Percentiles rank a stretch among this genome's conserved stretches.
Evolutionary conservation across 1,139 yeast species (phyloP).

Genomic region (Pichia sp.): DNA sequence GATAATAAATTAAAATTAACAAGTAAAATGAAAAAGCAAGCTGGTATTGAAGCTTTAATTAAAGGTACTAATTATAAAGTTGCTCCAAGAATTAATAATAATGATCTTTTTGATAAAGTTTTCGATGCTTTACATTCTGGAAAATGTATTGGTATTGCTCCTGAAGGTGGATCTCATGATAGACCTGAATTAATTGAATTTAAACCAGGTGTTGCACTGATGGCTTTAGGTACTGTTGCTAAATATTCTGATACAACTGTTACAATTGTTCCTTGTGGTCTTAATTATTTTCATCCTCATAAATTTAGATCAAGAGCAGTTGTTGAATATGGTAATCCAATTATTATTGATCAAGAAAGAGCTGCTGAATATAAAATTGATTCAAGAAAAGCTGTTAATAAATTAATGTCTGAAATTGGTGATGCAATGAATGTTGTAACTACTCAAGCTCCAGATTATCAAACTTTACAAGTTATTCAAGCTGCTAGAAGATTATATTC

Average conservation of each 20-base stretch:
- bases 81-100: constrained; percentile 62
- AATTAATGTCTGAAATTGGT: constrained; percentile 48
- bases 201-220: constrained; percentile 75
- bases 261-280: constrained; percentile 65
- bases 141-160: constrained; percentile 62
- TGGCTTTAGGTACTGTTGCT: constrained; percentile 73
- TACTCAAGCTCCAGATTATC: constrained; percentile 68
- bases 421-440: constrained; percentile 63
- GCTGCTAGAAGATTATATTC: constrained; percentile 70
- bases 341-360: constrained; percentile 45
- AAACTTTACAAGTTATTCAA: constrained; percentile 66
- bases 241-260: constrained; percentile 49
- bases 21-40: constrained; percentile 40
- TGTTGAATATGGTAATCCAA: constrained; percentile 67
- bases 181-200: constrained; percentile 66
- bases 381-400: constrained; percentile 52
- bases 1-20: constrained; percentile 47
- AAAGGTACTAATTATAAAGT: constrained; percentile 48
- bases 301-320: constrained; percentile 74
- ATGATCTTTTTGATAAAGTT: constrained; percentile 53
- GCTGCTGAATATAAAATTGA: constrained; percentile 50
- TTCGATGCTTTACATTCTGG: constrained; percentile 53
- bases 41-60: constrained; percentile 35
- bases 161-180: constrained; percentile 83
- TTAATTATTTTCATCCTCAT: constrained; percentile 72